These are phyloP conservation scores for Fallopia convolvulus DNA, from an alignment of 148 eudicot genomes.

Conservation along the genomic window DNA sequence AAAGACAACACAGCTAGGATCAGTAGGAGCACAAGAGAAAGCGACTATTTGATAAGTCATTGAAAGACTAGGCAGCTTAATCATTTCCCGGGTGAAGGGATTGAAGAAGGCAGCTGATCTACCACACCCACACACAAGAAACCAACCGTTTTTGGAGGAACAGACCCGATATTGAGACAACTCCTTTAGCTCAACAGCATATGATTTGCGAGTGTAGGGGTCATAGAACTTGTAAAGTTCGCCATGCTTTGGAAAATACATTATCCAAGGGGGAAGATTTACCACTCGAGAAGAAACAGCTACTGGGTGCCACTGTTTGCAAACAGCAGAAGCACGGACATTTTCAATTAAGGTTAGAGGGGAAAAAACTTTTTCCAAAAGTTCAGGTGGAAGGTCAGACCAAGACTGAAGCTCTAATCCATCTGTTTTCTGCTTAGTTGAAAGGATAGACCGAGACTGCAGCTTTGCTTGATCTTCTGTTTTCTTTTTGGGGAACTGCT, in stretches of 20 bases:
- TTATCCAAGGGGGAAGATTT: slow-evolving; percentile 61
- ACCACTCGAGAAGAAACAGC: slow-evolving; percentile 50
- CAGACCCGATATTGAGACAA: slow-evolving; percentile 48
- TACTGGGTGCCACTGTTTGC: slow-evolving; percentile 47
- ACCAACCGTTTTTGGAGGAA: slow-evolving; percentile 60
- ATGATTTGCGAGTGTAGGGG: slow-evolving; percentile 46
- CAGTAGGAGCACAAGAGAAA: slow-evolving; percentile 59
- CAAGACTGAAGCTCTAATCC: slow-evolving; percentile 26
- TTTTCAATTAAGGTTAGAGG: slow-evolving; percentile 48
- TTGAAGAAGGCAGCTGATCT: slow-evolving; percentile 44
- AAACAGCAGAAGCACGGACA: slow-evolving; percentile 55
- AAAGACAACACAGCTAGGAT: slow-evolving; percentile 47
- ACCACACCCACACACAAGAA: slow-evolving; percentile 43
- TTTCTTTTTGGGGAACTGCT: slow-evolving; percentile 16
- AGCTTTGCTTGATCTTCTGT: background rate
- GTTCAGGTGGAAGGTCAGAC: slow-evolving; percentile 57
- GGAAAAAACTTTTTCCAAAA: slow-evolving; percentile 46
- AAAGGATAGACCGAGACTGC: background rate
- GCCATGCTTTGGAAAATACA: slow-evolving; percentile 65
- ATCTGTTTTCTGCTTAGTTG: slow-evolving; percentile 4
- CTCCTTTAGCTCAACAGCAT: slow-evolving; percentile 47
- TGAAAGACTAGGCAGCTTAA: slow-evolving; percentile 55
- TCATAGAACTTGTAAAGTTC: slow-evolving; percentile 59
- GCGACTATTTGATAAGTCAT: slow-evolving; percentile 62
- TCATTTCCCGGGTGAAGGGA: slow-evolving; percentile 53